phyloP scores from a whole-genome alignment of 2,329 filamentous ascomycete genomes.

The Myriosclerotinia duriaeana region DNA sequence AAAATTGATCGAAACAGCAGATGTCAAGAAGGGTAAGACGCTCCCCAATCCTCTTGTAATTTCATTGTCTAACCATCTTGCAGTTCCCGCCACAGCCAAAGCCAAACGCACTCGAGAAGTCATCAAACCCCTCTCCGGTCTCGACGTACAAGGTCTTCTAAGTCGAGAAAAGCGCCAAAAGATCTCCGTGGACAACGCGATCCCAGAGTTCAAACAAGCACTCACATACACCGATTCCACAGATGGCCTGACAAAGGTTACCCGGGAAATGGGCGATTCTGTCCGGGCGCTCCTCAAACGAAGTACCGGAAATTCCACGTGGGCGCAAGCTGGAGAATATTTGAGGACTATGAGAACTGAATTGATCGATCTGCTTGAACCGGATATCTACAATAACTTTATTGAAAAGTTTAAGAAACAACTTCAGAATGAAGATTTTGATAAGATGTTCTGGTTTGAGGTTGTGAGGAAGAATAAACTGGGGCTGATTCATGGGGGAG shows the following conservation, averaged over 20 bases:
- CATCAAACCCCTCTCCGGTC: slow-evolving; percentile 81
- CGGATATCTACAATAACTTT: slow-evolving; percentile 73
- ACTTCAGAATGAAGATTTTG: slow-evolving; percentile 66
- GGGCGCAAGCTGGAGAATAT: slow-evolving; percentile 72
- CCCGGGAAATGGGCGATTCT: slow-evolving; percentile 72
- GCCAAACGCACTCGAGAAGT: slow-evolving; percentile 65
- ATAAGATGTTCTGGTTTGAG: slow-evolving; percentile 78
- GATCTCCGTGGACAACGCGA: slow-evolving; percentile 69
- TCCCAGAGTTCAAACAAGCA: slow-evolving; percentile 87
- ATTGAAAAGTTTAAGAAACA: slow-evolving; percentile 69
- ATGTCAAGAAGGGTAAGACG: slow-evolving; percentile 74
- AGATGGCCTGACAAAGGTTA: slow-evolving; percentile 62
- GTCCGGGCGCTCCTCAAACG: slow-evolving; percentile 66
- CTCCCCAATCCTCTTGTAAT: background rate
- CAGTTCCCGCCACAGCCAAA: slow-evolving; percentile 77
- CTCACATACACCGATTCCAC: slow-evolving; percentile 61
- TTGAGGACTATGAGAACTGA: slow-evolving; percentile 77
- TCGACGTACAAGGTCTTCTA: slow-evolving; percentile 84
- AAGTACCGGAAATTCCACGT: slow-evolving; percentile 74
- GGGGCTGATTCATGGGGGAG: slow-evolving; percentile 67
- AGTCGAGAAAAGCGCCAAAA: slow-evolving; percentile 51
- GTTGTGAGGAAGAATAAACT: slow-evolving; percentile 61
- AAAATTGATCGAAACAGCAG: slow-evolving; percentile 64
- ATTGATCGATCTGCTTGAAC: slow-evolving; percentile 72
- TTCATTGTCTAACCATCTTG: slow-evolving; percentile 6